Conservation (phyloP, 768 basidiomycete genomes). For the Phlebiopsis flavidoalba region DNA sequence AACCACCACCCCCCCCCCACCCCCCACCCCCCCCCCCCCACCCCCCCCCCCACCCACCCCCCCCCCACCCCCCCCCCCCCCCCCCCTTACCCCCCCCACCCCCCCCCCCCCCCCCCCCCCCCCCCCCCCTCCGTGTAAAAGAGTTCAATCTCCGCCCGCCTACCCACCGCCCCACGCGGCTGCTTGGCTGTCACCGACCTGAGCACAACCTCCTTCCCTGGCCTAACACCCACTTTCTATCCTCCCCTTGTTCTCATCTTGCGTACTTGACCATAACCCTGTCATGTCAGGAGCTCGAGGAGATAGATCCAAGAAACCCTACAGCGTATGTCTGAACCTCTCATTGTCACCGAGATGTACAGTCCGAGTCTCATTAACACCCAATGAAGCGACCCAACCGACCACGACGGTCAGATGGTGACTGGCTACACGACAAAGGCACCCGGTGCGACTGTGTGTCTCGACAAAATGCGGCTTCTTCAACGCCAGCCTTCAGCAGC, state of each 20-base stretch:
- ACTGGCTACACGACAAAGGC: constrained; percentile 79
- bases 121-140: neutral
- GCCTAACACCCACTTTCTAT: neutral
- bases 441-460: constrained; percentile 35
- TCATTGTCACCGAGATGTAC: constrained; percentile 4
- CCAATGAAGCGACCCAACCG: constrained; percentile 50
- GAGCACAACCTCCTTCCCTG: neutral
- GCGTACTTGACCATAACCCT: neutral
- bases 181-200: neutral
- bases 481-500: constrained; percentile 20
- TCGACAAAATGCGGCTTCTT: constrained; percentile 17
- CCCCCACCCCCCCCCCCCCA: no score
- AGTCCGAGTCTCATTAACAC: constrained; percentile 7
- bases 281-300: constrained; percentile 6
- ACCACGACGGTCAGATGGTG: constrained; percentile 46
- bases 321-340: constrained; percentile 12
- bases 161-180: neutral
- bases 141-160: neutral
- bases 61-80: no score
- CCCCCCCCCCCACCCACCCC: no score
- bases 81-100: no score
- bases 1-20: no score
- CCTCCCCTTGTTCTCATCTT: neutral
- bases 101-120: no score
- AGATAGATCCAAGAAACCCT: constrained; percentile 24